Base-by-base conservation (phyloP, 75 land plant genomes). In the Chamaecyparis obtusa region DNA sequence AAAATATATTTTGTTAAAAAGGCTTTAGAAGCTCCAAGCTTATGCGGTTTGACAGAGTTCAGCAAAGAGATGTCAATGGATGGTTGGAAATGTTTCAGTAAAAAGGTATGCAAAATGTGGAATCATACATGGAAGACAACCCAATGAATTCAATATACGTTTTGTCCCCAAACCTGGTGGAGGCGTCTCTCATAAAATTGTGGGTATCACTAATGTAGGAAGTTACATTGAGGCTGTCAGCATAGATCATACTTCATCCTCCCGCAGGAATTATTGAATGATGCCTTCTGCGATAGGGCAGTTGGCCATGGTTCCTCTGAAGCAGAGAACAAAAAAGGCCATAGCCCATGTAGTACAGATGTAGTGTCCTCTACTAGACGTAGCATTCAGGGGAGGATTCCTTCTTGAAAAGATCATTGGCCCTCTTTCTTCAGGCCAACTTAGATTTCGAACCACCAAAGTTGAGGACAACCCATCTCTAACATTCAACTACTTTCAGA, bases 111-210 rank as follows among this genome's bases (percentile, higher is more conserved):
- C 2, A 39, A 39, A 39, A 39, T 39, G 96, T 97, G 24, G 99
- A 97, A 14, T 81, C 92, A 56, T 93, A 92, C n/a, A 95, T 97
- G 98, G 86, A 95, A 3, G 99, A 97, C 88, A 97, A 97, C 80
- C 96, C 99, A 57, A 93, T 93, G 94, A 94, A 96, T 85, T 90
- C 92, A 60, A 86, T 97, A 76, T 90, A 86, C 89, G 84, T 97
- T 32, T 94, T 94, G 14, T 91, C 98, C 9, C 94, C 92, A 3
- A 88, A 87, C 21, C 90, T 86, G 14, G 88, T 88, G 21, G 94
- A 94, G 89, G 56, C 84, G 1, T 92, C 96, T 17, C 87, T 94
- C 48, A 92, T 94, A 32, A 90, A 93, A 87, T 87, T 3, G 99
- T 97, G 13, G 99, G 99, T 33, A 94, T 97, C 75, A 92, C 96